These are phyloP conservation scores for Euphorbia celastroides DNA, from an alignment of 441 rosid genomes.

Conservation along the genomic window DNA sequence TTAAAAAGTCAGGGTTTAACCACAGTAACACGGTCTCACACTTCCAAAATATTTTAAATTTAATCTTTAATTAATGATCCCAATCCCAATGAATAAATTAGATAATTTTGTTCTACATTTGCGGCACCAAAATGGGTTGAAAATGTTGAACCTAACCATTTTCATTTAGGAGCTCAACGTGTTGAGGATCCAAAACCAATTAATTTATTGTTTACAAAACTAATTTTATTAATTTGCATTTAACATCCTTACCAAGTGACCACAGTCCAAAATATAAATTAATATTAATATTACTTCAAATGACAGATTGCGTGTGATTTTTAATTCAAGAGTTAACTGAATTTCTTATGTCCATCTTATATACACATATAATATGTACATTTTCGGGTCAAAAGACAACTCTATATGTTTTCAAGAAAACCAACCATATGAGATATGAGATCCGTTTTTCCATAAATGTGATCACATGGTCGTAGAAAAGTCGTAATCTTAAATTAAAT, in stretches of 20 bases:
- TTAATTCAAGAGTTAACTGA: no score
- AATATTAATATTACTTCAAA: not conserved
- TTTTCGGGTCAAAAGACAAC: not conserved
- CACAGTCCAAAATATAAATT: not conserved
- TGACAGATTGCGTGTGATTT: no score
- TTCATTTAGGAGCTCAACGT: slow-evolving; percentile 10
- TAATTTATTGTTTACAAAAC: not conserved
- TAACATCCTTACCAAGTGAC: not conserved
- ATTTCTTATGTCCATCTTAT: no score
- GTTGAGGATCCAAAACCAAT: not conserved
- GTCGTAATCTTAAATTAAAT: not conserved
- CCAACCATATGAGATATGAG: not conserved
- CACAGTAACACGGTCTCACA: not conserved
- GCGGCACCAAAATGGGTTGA: slow-evolving; percentile 32
- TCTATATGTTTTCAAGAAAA: not conserved
- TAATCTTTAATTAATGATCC: not conserved
- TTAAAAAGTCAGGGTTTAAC: slow-evolving; percentile 4
- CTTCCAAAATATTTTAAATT: not conserved
- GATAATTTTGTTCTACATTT: slow-evolving; percentile 16
- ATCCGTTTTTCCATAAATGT: not conserved
- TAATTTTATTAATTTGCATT: not conserved
- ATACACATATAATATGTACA: no score
- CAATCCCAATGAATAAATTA: slow-evolving; percentile 23
- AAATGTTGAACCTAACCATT: slow-evolving; percentile 3
- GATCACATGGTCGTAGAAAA: not conserved